Evolutionary conservation across 148 eudicot genomes (phyloP).

Genomic region (Beta vulgaris): DNA sequence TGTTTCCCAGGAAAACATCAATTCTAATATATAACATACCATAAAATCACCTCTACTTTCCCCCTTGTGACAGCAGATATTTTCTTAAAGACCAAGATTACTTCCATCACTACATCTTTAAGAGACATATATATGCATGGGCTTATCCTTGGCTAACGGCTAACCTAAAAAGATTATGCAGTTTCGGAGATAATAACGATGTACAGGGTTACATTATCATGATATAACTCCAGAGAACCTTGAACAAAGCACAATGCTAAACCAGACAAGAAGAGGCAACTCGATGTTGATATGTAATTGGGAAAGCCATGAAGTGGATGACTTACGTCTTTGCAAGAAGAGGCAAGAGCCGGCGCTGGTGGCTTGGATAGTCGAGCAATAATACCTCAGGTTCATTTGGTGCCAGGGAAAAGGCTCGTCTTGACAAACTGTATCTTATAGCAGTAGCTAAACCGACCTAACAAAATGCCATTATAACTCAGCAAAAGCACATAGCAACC

Average conservation of each 20-base stretch:
- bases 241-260: background rate
- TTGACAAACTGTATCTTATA: slow-evolving; percentile 76
- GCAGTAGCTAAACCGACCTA: slow-evolving; percentile 86
- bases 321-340: slow-evolving; percentile 96
- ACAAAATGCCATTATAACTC: background rate
- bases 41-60: background rate
- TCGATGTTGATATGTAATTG: background rate
- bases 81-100: background rate
- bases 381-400: slow-evolving; percentile 82
- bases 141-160: background rate
- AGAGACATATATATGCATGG: background rate
- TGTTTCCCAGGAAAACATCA: too few species aligned
- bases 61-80: background rate
- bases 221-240: background rate
- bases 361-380: slow-evolving; percentile 96
- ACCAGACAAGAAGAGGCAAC: background rate
- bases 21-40: too few species aligned
- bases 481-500: background rate
- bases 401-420: slow-evolving; percentile 79
- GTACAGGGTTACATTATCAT: too few species aligned
- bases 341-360: slow-evolving; percentile 87
- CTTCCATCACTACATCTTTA: background rate
- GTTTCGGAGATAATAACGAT: too few species aligned
- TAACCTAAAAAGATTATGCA: too few species aligned
- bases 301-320: background rate